Evolutionary conservation across 2,329 filamentous ascomycete species (phyloP).

Genomic region (Penicillium frequentans): DNA sequence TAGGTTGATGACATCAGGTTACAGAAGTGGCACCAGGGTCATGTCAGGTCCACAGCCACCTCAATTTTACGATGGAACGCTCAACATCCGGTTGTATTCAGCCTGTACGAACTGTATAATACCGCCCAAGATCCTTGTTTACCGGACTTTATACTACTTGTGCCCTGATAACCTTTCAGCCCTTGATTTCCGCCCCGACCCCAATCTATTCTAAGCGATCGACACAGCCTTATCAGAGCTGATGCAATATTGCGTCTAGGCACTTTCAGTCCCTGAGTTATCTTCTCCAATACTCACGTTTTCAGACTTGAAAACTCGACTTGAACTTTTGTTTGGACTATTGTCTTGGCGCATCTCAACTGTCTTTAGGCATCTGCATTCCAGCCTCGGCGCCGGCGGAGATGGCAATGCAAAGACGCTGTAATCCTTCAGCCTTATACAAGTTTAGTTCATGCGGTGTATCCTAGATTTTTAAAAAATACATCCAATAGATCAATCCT

Average conservation of each 20-base stretch:
- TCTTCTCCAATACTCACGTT: neutral
- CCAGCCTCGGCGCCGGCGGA: neutral
- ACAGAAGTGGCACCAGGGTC: neutral
- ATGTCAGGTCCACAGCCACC: neutral
- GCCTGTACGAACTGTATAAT: neutral
- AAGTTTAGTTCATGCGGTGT: neutral
- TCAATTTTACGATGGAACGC: neutral
- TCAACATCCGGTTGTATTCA: neutral
- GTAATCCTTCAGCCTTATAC: conserved; percentile 3
- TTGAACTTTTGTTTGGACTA: neutral
- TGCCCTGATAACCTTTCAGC: neutral
- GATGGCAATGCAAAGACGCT: neutral
- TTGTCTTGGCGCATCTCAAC: conserved; percentile 2
- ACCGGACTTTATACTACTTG: neutral
- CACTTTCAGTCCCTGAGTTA: neutral
- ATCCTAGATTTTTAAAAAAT: neutral
- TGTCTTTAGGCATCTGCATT: conserved; percentile 14
- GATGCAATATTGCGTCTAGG: neutral
- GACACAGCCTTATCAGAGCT: neutral
- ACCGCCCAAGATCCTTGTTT: neutral
- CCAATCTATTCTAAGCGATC: conserved; percentile 3
- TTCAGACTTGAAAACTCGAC: neutral
- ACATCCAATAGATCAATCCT: neutral
- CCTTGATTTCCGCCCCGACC: neutral
- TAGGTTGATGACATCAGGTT: conserved; percentile 2